Base-by-base conservation (phyloP, 2,329 filamentous ascomycete species). In the Elsinoe perseae region DNA sequence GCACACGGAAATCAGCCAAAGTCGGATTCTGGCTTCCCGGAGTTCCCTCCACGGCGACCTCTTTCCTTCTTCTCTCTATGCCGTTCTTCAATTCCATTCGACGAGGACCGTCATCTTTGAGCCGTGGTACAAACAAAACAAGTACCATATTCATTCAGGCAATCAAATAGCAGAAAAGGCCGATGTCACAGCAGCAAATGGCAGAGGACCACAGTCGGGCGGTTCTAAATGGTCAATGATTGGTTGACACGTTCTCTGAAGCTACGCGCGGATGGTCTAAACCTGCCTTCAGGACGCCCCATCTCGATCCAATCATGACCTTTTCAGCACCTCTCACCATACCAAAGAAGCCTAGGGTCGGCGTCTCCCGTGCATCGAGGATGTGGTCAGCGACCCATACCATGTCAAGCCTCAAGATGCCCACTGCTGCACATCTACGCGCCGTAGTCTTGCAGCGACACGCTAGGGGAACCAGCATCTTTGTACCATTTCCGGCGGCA, bases 371-470 rank as follows among this genome's bases (percentile, higher is more conserved):
- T 52, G 48, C 48, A 21, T 34, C 48, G 28, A 25, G 20, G 25
- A 32, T 28, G 25, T 52, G 48, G 28, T 52, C 48, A 38, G 16
- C 32, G 28, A 23, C 30, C 30, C 48, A 52, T 34, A 52, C 48
- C 48, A 52, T 30, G 21, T 52, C 48, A 52, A 52, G 48, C 48
- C 48, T 38, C 32, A 21, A 20, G 16, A 36, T 52, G 48, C 48
- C 30, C 30, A 25, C 21, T 52, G 48, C 48, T 38, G 48, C 48
- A 48, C 43, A 52, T 38, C 38, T 52, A 52, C 48, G 48, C 48
- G 48, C 48, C 48, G 48, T 52, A 52, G 48, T 52, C 48, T n/a
- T 52, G 48, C 48, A 52, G 28, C 48, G 20, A 52, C 30, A 52
- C 44, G 44, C 48, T 52, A 23, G 32, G 32, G 32, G 32, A 14